phyloP scores from a whole-genome alignment of 2,329 filamentous ascomycete species.

The Simplicillium sp. region DNA sequence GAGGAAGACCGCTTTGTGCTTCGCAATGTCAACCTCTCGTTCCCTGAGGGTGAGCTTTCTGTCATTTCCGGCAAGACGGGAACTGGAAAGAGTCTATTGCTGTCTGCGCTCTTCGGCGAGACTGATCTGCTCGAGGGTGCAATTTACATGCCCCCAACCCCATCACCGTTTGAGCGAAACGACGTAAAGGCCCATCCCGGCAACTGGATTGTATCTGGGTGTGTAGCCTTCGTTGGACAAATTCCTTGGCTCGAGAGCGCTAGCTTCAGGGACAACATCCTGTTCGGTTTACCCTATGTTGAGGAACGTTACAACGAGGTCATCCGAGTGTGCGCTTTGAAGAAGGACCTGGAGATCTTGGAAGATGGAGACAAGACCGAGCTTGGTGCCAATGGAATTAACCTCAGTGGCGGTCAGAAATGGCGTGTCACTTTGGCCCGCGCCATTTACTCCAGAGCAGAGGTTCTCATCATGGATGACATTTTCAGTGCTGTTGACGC shows the following conservation, averaged over 20 bases:
- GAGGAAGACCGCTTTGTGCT: slow-evolving; percentile 55
- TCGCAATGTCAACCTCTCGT: slow-evolving; percentile 53
- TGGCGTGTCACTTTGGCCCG: slow-evolving; percentile 75
- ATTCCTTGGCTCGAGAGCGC: slow-evolving; percentile 83
- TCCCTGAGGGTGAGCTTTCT: slow-evolving; percentile 60
- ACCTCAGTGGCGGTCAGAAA: slow-evolving; percentile 74
- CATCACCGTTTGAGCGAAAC: slow-evolving; percentile 42
- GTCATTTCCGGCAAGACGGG: slow-evolving; percentile 72
- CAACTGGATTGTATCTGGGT: slow-evolving; percentile 61
- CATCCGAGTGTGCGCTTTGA: slow-evolving; percentile 61
- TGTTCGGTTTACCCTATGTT: slow-evolving; percentile 65
- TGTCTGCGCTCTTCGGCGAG: slow-evolving; percentile 67
- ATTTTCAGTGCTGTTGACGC: slow-evolving; percentile 78
- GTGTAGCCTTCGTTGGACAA: slow-evolving; percentile 68
- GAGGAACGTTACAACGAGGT: slow-evolving; percentile 62
- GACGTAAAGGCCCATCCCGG: slow-evolving; percentile 51
- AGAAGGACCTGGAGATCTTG: slow-evolving; percentile 68
- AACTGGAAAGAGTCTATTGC: slow-evolving; percentile 65
- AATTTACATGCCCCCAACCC: slow-evolving; percentile 44
- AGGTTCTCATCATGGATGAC: slow-evolving; percentile 71
- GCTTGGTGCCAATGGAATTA: slow-evolving; percentile 77
- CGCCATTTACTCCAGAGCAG: slow-evolving; percentile 69
- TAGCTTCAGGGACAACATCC: slow-evolving; percentile 67
- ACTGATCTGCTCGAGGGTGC: slow-evolving; percentile 57
- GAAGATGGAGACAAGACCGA: slow-evolving; percentile 70